A percentile compares a stretch with the other conserved stretches of the same genome.
phyloP scores from a whole-genome alignment of 805 yeast genomes.

The Lipomyces kockii region DNA sequence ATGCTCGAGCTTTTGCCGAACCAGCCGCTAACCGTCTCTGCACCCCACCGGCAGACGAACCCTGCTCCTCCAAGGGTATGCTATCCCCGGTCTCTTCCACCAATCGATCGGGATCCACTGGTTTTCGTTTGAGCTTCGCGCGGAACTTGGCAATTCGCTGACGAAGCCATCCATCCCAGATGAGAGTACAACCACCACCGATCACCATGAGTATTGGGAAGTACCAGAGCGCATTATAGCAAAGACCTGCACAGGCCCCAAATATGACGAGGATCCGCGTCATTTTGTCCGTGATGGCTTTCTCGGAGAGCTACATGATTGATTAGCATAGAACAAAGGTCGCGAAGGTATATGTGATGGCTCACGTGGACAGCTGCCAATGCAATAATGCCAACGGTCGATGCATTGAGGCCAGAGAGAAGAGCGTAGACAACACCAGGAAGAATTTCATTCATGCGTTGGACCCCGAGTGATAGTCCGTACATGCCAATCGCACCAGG shows the following conservation, averaged over 20 bases:
- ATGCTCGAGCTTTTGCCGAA: not conserved
- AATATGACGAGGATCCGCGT: conserved; percentile 14
- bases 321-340: not conserved
- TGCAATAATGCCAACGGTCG: conserved; percentile 19
- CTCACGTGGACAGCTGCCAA: conserved; percentile 12
- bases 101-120: not conserved
- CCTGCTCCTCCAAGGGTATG: not conserved
- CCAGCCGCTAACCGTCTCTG: not conserved
- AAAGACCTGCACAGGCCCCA: conserved; percentile 4
- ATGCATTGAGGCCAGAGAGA: conserved; percentile 15
- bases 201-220: conserved; percentile 12
- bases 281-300: conserved; percentile 14
- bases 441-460: not conserved
- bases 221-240: conserved; percentile 14
- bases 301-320: not conserved
- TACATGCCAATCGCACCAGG: conserved; percentile 16
- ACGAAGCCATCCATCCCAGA: conserved; percentile 9
- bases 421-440: conserved; percentile 13
- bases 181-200: conserved; percentile 2
- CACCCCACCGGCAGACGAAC: not conserved
- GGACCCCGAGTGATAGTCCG: conserved; percentile 10
- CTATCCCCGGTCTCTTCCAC: not conserved
- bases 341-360: not conserved
- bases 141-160: not conserved
- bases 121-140: not conserved